Evolutionary conservation across 805 yeast genomes (phyloP), one percentile per base, ranked within the genome.

Genomic region (Candida fluviatilis): DNA sequence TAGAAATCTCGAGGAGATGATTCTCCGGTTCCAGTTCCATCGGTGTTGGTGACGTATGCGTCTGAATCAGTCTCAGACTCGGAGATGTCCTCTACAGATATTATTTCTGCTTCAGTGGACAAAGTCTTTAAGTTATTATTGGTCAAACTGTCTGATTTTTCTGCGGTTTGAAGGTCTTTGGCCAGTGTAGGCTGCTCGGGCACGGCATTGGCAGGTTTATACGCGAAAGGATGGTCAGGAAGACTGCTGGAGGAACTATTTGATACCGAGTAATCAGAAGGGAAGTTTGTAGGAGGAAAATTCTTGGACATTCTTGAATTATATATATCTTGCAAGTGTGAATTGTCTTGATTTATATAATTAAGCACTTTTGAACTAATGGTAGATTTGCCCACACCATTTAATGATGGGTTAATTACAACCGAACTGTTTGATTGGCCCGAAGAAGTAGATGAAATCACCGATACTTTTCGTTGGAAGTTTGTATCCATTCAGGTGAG

Each of bases 311-410:
- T 18, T 11, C 35, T 17, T 10, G 8, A 7, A 14, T 31, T 15
- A 19, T 31, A 31, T 5, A 31, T 31, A 13, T 31, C 35, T 31
- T 31, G 35, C 14, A 31, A 18, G 14, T 23, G 45, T 42, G 26
- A 34, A 10, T 38, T 39, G 39, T 54, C 53, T 36, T 47, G 47
- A 19, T 54, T 54, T 31, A 67, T 62, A 39, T 64, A 65, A 43
- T 47, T 61, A 19, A 68, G 50, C 19, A 68, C 72, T 21, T 52
- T 48, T 39, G 61, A 56, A 40, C 57, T 60, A 31, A 64, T 48
- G 30, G 47, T 57, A 33, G 53, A 55, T 24, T 44, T 44, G 6
- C 42, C 44, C 5, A 36, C 31, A 1, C 45, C 44, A 10, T 17
- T 14, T 13, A 39, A 32, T 3, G 36, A 14, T 6, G 32, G 24